Percentiles rank a stretch among this genome's conserved stretches.
Conservation (phyloP, 1,284 basidiomycete genomes). For the Kalmanozyma brasiliensis region DNA sequence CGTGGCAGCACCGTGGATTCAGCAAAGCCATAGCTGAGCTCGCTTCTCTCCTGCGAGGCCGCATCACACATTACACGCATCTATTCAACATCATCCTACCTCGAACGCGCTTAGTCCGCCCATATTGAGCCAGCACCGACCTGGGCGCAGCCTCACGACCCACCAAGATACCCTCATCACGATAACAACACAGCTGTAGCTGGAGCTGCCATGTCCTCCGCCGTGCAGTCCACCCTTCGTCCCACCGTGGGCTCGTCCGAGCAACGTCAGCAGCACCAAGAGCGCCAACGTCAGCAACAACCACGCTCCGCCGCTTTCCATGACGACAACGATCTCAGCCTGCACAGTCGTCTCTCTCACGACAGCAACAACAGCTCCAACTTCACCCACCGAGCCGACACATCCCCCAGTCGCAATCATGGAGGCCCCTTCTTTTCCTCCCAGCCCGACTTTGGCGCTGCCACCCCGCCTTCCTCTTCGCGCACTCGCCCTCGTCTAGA, state of each 20-base stretch:
- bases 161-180: no score
- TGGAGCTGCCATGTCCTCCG: constrained; percentile 14
- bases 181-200: no score
- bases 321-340: constrained; percentile 11
- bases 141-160: no score
- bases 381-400: constrained; percentile 31
- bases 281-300: constrained; percentile 11
- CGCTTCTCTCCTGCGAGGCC: neutral
- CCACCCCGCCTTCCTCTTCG: constrained; percentile 24
- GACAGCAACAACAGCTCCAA: constrained; percentile 43
- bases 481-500: constrained; percentile 31
- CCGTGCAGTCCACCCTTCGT: constrained; percentile 19
- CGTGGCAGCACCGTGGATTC: no score
- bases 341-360: constrained; percentile 35
- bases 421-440: constrained; percentile 27
- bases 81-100: no score
- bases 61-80: neutral
- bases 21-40: neutral
- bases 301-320: neutral
- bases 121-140: no score
- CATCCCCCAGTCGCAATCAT: constrained; percentile 7
- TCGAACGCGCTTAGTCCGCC: no score
- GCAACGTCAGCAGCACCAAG: constrained; percentile 15
- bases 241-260: constrained; percentile 22
- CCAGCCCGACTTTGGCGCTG: constrained; percentile 23